Base-by-base conservation (phyloP, 1,139 yeast genomes). In the Taphrina sp. region DNA sequence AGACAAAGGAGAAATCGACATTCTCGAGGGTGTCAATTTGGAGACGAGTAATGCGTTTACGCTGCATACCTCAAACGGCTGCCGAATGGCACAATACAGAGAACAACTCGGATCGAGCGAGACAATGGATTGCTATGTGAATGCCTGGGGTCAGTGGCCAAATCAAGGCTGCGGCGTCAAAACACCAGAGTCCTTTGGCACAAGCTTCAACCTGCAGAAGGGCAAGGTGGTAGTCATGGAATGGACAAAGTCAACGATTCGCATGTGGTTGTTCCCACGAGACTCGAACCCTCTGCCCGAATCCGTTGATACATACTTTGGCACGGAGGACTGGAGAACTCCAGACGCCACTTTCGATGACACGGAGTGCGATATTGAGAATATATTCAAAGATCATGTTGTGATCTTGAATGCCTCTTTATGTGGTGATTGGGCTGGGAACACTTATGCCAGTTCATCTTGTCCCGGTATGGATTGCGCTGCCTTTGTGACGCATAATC, bases 371-470 rank as follows among this genome's bases (percentile, higher is more conserved):
- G 37, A 46, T 19, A 52, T 57, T 31, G 45, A 45, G 16, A 33
- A 35, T 23, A 33, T 35, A 10, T 57, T 57, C 39, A 16, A 23
- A 22, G 39, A 43, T 16, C 59, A 57, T 23, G 49, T 41, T 14
- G 26, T 52, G 17, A 29, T 57, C 19, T 44, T 57, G 37, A 53
- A 57, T 41, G 37, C 54, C 7, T 34, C 54, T 3, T 31, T 57
- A 10, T 57, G 59, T 35, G 59, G 59, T 16, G 59, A 57, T 19
- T 57, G 59, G 59, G 59, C 59, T 2, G 57, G 57, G 14, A 22
- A 36, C 19, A 39, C 31, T n/a, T 36, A 36, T 10, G 47, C 38
- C 16, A 23, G 29, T 16, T 37, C 46, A 29, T 38, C 45, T 8
- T 52, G 59, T 22, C 54, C 57, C 2, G 47, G 52, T 8, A 31